phyloP scores from a whole-genome alignment of 2,329 filamentous ascomycete species.

The Decorospora gaudefroyi region DNA sequence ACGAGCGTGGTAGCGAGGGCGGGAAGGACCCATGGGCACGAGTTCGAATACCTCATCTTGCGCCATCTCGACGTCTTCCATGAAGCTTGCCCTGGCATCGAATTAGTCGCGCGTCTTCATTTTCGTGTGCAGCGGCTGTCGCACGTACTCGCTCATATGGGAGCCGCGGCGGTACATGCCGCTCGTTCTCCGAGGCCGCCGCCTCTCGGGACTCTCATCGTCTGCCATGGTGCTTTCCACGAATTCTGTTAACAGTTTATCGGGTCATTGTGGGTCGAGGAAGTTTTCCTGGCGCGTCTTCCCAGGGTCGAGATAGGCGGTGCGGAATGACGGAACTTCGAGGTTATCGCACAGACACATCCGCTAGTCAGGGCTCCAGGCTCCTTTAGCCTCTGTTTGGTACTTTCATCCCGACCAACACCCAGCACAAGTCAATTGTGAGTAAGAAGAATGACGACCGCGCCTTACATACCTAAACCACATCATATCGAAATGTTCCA shows the following conservation, averaged over 20 bases:
- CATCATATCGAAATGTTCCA: too few relatives aligned
- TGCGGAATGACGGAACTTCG: slow-evolving; percentile 16
- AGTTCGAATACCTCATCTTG: slow-evolving; percentile 76
- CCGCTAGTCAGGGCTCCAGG: slow-evolving; percentile 10
- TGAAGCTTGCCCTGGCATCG: slow-evolving; percentile 62
- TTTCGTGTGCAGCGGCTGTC: not conserved
- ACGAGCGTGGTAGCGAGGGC: slow-evolving; percentile 10
- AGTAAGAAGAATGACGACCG: not conserved
- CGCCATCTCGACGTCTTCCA: slow-evolving; percentile 98
- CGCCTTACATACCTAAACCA: rapidly evolving
- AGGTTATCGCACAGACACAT: slow-evolving; percentile 7
- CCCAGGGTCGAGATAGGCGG: slow-evolving; percentile 5
- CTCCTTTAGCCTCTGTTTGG: slow-evolving; percentile 1
- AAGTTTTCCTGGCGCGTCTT: slow-evolving; percentile 14
- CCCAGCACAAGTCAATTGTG: too few relatives aligned
- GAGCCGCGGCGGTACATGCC: slow-evolving; percentile 67
- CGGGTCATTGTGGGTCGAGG: slow-evolving; percentile 23
- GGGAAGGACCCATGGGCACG: slow-evolving; percentile 28
- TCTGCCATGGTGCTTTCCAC: slow-evolving; percentile 31
- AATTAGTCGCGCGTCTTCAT: slow-evolving; percentile 16
- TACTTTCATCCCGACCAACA: slow-evolving; percentile 1
- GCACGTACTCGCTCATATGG: slow-evolving; percentile 60
- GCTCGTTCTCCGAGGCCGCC: slow-evolving; percentile 40
- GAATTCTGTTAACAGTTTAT: slow-evolving; percentile 3
- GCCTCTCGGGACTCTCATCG: slow-evolving; percentile 44